A percentile compares a stretch with the other conserved stretches of the same genome.
Evolutionary conservation across 225 moss, liverwort and hornwort species (phyloP).

Genomic region (Pseudoscleropodium purum): DNA sequence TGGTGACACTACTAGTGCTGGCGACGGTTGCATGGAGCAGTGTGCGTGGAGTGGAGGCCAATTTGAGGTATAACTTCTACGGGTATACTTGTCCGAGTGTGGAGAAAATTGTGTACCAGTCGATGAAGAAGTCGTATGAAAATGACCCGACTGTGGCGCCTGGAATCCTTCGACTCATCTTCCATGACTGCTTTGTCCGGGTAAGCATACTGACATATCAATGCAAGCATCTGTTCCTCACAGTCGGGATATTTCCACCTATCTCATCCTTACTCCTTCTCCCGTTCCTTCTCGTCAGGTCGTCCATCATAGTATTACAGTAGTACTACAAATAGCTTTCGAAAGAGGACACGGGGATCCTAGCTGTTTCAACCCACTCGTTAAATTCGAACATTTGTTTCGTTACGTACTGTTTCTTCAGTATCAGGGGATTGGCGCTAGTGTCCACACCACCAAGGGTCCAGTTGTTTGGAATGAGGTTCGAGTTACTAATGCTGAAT

Average conservation of each 20-base stretch:
- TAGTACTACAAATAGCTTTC: not conserved
- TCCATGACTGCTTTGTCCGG: slow-evolving; percentile 33
- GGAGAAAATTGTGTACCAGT: not conserved
- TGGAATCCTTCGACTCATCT: slow-evolving; percentile 21
- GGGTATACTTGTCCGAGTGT: not conserved
- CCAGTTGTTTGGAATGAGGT: not conserved
- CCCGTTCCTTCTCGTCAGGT: not conserved
- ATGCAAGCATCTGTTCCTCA: not conserved
- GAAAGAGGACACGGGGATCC: not conserved
- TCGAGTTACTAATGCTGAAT: not conserved
- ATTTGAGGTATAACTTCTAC: not conserved
- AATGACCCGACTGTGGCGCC: slow-evolving; percentile 14
- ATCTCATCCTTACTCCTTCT: too few relatives aligned
- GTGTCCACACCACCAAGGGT: not conserved
- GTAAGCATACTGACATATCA: not conserved
- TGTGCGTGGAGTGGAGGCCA: slow-evolving; percentile 2
- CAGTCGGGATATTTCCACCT: too few relatives aligned
- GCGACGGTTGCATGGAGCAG: not conserved
- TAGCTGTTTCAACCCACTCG: not conserved
- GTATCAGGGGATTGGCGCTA: too few relatives aligned
- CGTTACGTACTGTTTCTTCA: not conserved
- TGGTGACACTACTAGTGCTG: not conserved
- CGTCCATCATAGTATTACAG: not conserved
- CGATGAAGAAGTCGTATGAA: not conserved
- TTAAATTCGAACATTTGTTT: not conserved